Percentiles rank a stretch among this genome's conserved stretches.
Evolutionary conservation across 495 filamentous ascomycete species (phyloP).

Genomic region (Emericellopsis terricola): DNA sequence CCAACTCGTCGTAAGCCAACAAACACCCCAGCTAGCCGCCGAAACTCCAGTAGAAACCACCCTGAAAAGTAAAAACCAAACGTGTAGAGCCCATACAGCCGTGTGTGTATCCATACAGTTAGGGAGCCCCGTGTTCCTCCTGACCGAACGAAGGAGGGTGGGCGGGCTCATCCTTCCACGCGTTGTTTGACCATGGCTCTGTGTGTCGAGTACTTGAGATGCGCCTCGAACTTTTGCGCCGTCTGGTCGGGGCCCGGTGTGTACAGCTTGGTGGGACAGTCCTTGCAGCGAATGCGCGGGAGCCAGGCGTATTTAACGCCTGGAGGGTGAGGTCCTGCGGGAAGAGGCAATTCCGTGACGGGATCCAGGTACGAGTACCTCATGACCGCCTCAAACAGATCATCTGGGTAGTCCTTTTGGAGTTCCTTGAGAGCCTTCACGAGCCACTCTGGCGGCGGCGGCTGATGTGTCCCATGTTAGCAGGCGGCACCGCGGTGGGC

Average conservation of each 20-base stretch:
- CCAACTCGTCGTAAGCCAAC: no score
- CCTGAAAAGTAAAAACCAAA: no score
- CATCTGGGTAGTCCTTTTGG: slow-evolving; percentile 45
- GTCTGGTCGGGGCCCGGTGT: slow-evolving; percentile 69
- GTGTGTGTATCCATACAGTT: no score
- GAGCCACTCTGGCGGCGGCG: slow-evolving; percentile 72
- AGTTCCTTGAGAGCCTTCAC: slow-evolving; percentile 42
- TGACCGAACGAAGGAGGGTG: no score
- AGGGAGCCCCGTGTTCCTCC: no score
- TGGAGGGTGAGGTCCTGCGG: slow-evolving; percentile 26
- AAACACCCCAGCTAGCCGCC: no score
- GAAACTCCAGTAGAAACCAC: no score
- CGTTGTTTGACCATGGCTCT: slow-evolving; percentile 49
- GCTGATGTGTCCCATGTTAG: slow-evolving; percentile 29
- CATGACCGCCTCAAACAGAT: slow-evolving; percentile 77
- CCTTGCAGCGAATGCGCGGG: slow-evolving; percentile 72
- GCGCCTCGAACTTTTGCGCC: slow-evolving; percentile 77
- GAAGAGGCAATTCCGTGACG: slow-evolving; percentile 36
- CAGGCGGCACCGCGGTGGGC: no score
- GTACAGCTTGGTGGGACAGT: slow-evolving; percentile 88
- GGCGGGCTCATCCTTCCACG: no score
- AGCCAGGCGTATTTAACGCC: slow-evolving; percentile 55
- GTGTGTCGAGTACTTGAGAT: slow-evolving; percentile 67
- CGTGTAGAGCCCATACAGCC: no score
- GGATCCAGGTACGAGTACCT: slow-evolving; percentile 61